Percentiles rank a stretch among this genome's conserved stretches.
Evolutionary conservation across 805 yeast genomes (phyloP).

Genomic region (Candida odintsovae): DNA sequence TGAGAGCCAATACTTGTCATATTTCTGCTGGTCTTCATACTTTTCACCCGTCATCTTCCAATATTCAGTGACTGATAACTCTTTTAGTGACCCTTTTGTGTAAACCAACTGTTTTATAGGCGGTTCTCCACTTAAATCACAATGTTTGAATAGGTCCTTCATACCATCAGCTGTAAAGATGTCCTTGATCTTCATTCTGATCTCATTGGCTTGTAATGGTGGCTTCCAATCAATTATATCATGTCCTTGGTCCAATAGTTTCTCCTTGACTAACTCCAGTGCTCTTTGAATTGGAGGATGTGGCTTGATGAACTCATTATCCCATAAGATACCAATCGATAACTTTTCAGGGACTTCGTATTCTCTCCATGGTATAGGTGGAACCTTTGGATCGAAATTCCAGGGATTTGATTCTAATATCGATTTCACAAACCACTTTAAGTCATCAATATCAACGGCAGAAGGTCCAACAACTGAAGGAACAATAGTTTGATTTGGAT

Average conservation of each 20-base stretch:
- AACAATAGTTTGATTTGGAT: conserved; percentile 32
- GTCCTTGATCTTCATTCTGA: conserved; percentile 20
- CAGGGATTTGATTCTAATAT: conserved; percentile 50
- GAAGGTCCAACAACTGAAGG: conserved; percentile 67
- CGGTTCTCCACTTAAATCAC: conserved; percentile 26
- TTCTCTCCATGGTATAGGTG: conserved; percentile 47
- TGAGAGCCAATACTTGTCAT: conserved; percentile 32
- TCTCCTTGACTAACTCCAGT: conserved; percentile 25
- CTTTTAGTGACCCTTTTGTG: conserved; percentile 4
- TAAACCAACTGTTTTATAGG: conserved; percentile 25
- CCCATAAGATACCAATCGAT: conserved; percentile 37
- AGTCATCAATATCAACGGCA: conserved; percentile 54
- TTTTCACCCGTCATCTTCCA: conserved; percentile 36
- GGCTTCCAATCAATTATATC: conserved; percentile 38
- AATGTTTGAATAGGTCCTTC: conserved; percentile 7
- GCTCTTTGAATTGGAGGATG: conserved; percentile 51
- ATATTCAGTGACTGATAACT: conserved; percentile 24
- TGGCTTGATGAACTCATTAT: conserved; percentile 41
- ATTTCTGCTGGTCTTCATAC: conserved; percentile 29
- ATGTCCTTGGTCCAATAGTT: conserved; percentile 32
- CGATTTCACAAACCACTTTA: conserved; percentile 58
- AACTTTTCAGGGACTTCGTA: conserved; percentile 25
- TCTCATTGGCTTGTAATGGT: conserved; percentile 22
- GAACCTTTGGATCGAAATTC: conserved; percentile 43
- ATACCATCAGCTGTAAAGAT: conserved; percentile 32